A percentile compares a stretch with the other conserved stretches of the same genome.
Evolutionary conservation across 2,329 filamentous ascomycete genomes (phyloP).

Genomic region (Nemania bipapillata): DNA sequence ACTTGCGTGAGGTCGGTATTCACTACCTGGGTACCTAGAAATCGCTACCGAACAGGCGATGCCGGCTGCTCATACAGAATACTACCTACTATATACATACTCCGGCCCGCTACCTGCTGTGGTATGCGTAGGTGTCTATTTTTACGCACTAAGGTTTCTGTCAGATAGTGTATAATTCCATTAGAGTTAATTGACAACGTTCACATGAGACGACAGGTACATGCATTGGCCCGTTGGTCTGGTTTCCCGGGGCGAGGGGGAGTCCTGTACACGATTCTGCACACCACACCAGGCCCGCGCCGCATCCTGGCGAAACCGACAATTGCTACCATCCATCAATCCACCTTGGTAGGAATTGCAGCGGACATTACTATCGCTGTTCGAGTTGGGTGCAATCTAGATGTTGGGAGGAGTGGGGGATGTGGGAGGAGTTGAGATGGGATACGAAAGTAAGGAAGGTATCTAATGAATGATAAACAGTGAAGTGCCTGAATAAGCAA

Average conservation of each 20-base stretch:
- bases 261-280: neutral
- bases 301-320: conserved; percentile 6
- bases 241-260: neutral
- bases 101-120: neutral
- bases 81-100: neutral
- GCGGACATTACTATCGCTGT: neutral
- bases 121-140: neutral
- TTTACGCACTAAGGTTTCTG: conserved; percentile 12
- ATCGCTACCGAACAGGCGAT: neutral
- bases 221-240: conserved; percentile 19
- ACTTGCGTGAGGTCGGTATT: neutral
- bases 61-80: neutral
- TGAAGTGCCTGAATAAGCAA: too few relatives aligned
- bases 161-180: conserved; percentile 21
- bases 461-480: neutral
- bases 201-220: conserved; percentile 28
- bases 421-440: neutral
- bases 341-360: too few relatives aligned
- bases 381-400: neutral
- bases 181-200: conserved; percentile 6
- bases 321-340: conserved; percentile 26
- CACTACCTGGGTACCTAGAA: neutral
- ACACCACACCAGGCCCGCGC: neutral
- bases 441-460: too few relatives aligned
- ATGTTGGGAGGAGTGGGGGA: neutral